Base-by-base conservation (phyloP, 2,329 filamentous ascomycete species). In the Aspergillus piperis region DNA sequence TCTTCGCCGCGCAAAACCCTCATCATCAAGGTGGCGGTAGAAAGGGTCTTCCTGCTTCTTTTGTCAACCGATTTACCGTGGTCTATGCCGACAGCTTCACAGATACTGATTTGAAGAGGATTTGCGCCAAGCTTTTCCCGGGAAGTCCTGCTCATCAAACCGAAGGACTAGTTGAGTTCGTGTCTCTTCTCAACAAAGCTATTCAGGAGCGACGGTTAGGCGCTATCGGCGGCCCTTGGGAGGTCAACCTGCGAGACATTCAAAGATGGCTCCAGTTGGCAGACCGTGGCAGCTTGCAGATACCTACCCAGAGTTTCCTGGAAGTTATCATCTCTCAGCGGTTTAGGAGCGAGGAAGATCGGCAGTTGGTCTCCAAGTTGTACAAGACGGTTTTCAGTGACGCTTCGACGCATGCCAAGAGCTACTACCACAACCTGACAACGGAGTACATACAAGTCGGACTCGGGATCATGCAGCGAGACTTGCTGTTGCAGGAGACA, bases 51-150 rank as follows among this genome's bases (percentile, higher is more conserved):
- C 95, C 95, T 1, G 90, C 90, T 59, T 98, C 95, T 1, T 99
- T 99, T 70, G 95, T 99, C 63, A 98, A 99, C 74, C 90, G 96
- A 49, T 99, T 99, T 74, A 95, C 96, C 39, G 94, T 99, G 17
- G 96, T 99, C 0, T 98, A 98, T 77, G 92, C 95, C 60, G 95
- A 99, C 71, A 86, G 92, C 4, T 95, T 99, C 73, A 89, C 85
- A 15, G 83, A 89, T 25, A 84, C 91, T 32, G 95, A 99, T 79
- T 78, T 99, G 61, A 84, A 89, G 61, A 80, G 90, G 50, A 98
- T 99, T 64, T 96, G 92, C 50, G 82, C 84, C 25, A 90, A 89
- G 66, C 87, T 90, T 62, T 97, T 91, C 71, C 88, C 91, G 0
- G 73, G 78, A 1, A 83, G 93, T 21, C 75, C 85, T 0, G 67